Evolutionary conservation across 768 basidiomycete genomes (phyloP), one percentile per base, ranked within the genome.

Genomic region (Lactarius evosmus): DNA sequence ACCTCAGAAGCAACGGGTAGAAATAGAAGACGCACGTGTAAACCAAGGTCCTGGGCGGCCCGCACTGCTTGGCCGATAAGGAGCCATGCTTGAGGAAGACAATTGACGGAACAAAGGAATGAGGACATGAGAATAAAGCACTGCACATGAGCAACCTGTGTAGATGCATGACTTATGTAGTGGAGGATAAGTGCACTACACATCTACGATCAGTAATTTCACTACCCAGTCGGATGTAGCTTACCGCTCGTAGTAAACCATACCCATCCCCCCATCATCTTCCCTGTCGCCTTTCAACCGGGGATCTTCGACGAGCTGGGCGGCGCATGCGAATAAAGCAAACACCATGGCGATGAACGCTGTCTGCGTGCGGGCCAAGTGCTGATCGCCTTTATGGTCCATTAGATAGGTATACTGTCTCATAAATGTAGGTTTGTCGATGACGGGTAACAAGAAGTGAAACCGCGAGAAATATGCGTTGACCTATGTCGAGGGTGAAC

Each of bases 21-120:
- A 22, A 29, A 22, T 22, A 34, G 50, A 62, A 57, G 55, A 73
- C 91, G 80, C 77, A 95, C 93, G 77, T 95, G 94, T 69, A 96
- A 82, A 51, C 94, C 94, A 46, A 95, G 80, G 77, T 96, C 94
- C 74, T 95, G 94, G 3, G 90, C 93, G 63, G 86, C 86, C 63
- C 94, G 85, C 53, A 96, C 85, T 27, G 91, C 94, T 74, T 95
- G 94, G 49, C 94, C 94, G 60, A 94, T 84, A 62, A 95, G 81
- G 66, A 95, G 84, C 94, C 94, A 96, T 33, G 93, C 92, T 76
- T 95, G 94, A 3, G 94, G 94, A 57, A 96, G 83, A 72, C 93
- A 94, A 71, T 96, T 96, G 69, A 95, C 82, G 59, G 93, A 93
- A 72, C 93, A 95, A 64, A 96, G 79, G 78, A 94, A 95, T 1